A percentile compares a stretch with the other conserved stretches of the same genome.
phyloP scores from a whole-genome alignment of 208 protist species.

The Acanthamoeba lenticulata region DNA sequence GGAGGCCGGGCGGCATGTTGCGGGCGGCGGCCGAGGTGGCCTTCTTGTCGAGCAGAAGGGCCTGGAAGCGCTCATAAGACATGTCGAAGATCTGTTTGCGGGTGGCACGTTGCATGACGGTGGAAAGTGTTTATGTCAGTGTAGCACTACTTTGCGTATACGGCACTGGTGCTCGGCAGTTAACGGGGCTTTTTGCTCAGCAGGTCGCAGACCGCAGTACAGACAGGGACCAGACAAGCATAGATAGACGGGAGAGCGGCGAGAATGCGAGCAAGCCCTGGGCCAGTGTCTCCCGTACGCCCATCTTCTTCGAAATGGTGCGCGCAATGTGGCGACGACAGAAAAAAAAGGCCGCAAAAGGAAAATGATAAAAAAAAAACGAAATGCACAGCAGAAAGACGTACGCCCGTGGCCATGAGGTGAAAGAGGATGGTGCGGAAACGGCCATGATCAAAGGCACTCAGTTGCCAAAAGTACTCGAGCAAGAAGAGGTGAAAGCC shows the following conservation, averaged over 20 bases:
- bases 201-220: too few relatives aligned
- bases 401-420: not conserved
- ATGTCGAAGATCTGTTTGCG: slow-evolving; percentile 45
- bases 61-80: slow-evolving; percentile 5
- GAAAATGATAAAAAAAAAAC: not conserved
- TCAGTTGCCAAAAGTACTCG: slow-evolving; percentile 28
- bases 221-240: too few relatives aligned
- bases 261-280: too few relatives aligned
- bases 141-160: not conserved
- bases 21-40: not conserved
- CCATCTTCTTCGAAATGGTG: not conserved
- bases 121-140: not conserved
- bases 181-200: too few relatives aligned
- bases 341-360: not conserved
- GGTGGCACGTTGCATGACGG: not conserved
- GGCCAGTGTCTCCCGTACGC: too few relatives aligned
- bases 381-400: not conserved
- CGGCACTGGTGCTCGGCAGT: not conserved
- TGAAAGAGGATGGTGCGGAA: not conserved
- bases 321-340: not conserved
- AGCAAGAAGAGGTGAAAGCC: slow-evolving; percentile 16
- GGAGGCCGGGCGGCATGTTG: not conserved
- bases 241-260: too few relatives aligned
- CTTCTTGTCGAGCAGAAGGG: not conserved
- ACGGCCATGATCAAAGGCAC: not conserved